A percentile compares a stretch with the other conserved stretches of the same genome.
These are phyloP conservation scores for Cercospora sp. DNA, from an alignment of 2,329 filamentous ascomycete genomes.

Conservation along the genomic window DNA sequence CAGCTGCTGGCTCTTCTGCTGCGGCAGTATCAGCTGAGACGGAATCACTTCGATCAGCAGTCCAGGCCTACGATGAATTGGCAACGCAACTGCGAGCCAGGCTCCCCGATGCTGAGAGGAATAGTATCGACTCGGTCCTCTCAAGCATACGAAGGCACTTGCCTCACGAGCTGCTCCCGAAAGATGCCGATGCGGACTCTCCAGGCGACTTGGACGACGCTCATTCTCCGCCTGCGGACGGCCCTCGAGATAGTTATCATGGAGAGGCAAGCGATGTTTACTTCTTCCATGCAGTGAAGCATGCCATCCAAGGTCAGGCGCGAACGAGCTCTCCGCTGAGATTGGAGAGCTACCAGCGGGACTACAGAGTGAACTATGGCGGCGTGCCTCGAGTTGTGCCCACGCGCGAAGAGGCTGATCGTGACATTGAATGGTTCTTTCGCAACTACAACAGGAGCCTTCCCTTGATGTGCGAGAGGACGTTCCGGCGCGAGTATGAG, in stretches of 20 bases:
- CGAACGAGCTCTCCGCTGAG: neutral
- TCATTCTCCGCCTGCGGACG: neutral
- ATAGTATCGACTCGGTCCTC: slow-evolving; percentile 5
- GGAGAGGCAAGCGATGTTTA: slow-evolving; percentile 16
- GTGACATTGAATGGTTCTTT: slow-evolving; percentile 10
- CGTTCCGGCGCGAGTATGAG: slow-evolving; percentile 13
- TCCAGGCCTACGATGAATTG: slow-evolving; percentile 20
- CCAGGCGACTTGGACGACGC: neutral
- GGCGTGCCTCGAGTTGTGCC: slow-evolving; percentile 12
- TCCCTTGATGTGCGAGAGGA: slow-evolving; percentile 8
- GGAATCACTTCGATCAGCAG: slow-evolving; percentile 7
- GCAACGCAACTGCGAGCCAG: slow-evolving; percentile 2
- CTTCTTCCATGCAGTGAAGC: slow-evolving; percentile 12
- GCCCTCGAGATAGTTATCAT: slow-evolving; percentile 10
- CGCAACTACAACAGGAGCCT: slow-evolving; percentile 3
- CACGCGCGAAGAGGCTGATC: slow-evolving; percentile 12
- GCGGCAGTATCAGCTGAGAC: neutral
- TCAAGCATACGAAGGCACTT: slow-evolving; percentile 14
- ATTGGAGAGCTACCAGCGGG: slow-evolving; percentile 11
- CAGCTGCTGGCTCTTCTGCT: neutral
- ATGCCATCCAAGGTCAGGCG: neutral
- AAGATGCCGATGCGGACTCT: neutral
- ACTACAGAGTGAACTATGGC: neutral
- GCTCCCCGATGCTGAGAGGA: neutral
- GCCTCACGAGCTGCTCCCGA: slow-evolving; percentile 7